phyloP scores from a whole-genome alignment of 352 stramenopile species.

The Globisporangium polare region DNA sequence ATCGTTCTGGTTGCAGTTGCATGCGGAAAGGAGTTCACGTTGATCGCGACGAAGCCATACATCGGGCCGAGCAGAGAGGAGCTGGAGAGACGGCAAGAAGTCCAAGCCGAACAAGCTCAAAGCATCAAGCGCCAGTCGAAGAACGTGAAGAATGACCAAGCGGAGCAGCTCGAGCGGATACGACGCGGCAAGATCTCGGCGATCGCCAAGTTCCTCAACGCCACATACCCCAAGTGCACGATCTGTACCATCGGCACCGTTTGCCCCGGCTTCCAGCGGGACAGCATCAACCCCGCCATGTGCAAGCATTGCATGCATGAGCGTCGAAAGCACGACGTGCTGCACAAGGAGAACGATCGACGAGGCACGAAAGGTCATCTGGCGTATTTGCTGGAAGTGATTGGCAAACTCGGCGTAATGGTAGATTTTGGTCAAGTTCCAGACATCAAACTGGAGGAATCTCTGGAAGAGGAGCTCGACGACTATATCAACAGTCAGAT shows the following conservation, averaged over 20 bases:
- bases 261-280: conserved; percentile 73
- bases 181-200: conserved; percentile 33
- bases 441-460: conserved; percentile 56
- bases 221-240: conserved; percentile 53
- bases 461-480: conserved; percentile 49
- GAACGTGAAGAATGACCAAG: conserved; percentile 37
- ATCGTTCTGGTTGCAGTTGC: conserved; percentile 47
- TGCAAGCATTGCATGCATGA: conserved; percentile 80
- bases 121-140: conserved; percentile 52
- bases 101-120: conserved; percentile 33
- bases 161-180: conserved; percentile 40
- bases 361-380: conserved; percentile 28
- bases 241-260: conserved; percentile 60
- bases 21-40: conserved; percentile 89
- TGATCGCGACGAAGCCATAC: conserved; percentile 92
- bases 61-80: conserved; percentile 82
- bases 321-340: conserved; percentile 56
- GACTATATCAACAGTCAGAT: conserved; percentile 9
- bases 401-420: conserved; percentile 46
- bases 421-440: conserved; percentile 48
- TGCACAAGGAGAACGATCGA: conserved; percentile 30
- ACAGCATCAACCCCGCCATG: conserved; percentile 60
- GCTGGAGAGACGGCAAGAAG: conserved; percentile 36
- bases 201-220: conserved; percentile 51
- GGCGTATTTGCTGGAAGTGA: conserved; percentile 42